Evolutionary conservation across 768 basidiomycete species (phyloP), one percentile per base, ranked within the genome.

Genomic region (Xerocomellus intermedius): DNA sequence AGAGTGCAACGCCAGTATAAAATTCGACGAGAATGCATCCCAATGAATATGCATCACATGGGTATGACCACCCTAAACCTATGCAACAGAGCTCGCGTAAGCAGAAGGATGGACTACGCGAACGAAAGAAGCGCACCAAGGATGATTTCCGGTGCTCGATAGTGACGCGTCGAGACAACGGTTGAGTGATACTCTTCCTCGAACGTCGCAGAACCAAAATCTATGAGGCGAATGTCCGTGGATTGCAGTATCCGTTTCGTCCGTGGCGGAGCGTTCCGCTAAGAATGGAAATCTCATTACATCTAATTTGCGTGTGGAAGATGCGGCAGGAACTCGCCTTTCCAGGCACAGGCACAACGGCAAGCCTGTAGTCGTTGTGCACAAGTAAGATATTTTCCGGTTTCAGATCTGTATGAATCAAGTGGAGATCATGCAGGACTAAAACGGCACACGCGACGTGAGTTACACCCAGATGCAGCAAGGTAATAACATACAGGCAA

Each of bases 21-120:
- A 99, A 98, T 71, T 99, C 97, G 54, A 99, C 95, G 24, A 99
- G 83, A 62, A 99, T 99, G 74, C 97, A 99, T 8, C 97, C 97
- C 48, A 99, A 81, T 17, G 97, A 99, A 74, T 97, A 99, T 32
- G 94, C 92, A 74, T 99, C 97, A 73, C 97, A 98, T 2, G 97
- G 94, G 72, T 87, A 98, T 42, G 93, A 95, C 97, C 97, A 99
- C 49, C 95, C 94, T 57, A 98, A 82, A 52, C 94, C 96, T 98
- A 28, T 35, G n/a, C 39, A 33, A 36, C 24, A 43, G 16, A 62
- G 19, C 16, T 52, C 44, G 35, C 26, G 67, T 47, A 57, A 58
- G 48, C 41, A 17, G 45, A 50, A 55, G 61, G 64, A 49, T 65
- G 56, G 46, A 51, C 42, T 28, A 41, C 54, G 39, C 28, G 33